Conservation (phyloP, 257 asterid species). For the Salvia miltiorrhiza region DNA sequence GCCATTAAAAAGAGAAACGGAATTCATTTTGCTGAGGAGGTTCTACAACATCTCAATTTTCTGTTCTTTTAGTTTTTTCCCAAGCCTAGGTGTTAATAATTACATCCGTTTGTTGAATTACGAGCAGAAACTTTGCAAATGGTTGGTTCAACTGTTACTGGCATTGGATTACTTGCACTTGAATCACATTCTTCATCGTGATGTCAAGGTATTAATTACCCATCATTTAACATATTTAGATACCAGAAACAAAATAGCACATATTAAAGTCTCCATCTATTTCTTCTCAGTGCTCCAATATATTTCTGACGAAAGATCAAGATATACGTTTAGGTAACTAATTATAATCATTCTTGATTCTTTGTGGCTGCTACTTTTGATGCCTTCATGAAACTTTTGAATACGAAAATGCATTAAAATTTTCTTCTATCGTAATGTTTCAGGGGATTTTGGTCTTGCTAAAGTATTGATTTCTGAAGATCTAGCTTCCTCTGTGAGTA, state of each 20-base stretch:
- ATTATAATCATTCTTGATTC: neutral
- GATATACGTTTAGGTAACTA: conserved; percentile 88
- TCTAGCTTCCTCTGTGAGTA: conserved; percentile 95
- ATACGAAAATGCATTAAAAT: neutral
- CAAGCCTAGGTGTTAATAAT: conserved; percentile 6
- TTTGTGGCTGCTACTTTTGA: neutral
- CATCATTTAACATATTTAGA: neutral
- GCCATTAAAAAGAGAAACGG: conserved; percentile 86
- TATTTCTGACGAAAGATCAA: conserved; percentile 87
- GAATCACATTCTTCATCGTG: conserved; percentile 92
- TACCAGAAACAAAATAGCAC: neutral
- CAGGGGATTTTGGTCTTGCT: conserved; percentile 99
- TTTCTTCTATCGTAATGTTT: conserved; percentile 16
- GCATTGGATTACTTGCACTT: conserved; percentile 93
- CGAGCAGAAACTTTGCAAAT: conserved; percentile 88
- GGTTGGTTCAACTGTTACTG: conserved; percentile 92
- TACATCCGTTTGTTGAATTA: conserved; percentile 21
- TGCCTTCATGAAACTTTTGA: neutral
- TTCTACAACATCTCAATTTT: conserved; percentile 20
- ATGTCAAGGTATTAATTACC: conserved; percentile 67
- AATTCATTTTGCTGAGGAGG: conserved; percentile 93
- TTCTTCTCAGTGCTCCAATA: conserved; percentile 83
- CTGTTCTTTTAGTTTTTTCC: neutral
- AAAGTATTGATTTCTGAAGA: conserved; percentile 86
- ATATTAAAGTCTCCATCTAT: conserved; percentile 8